Evolutionary conservation across 2,329 filamentous ascomycete genomes (phyloP).

Genomic region (Dactylellina drechsleri): DNA sequence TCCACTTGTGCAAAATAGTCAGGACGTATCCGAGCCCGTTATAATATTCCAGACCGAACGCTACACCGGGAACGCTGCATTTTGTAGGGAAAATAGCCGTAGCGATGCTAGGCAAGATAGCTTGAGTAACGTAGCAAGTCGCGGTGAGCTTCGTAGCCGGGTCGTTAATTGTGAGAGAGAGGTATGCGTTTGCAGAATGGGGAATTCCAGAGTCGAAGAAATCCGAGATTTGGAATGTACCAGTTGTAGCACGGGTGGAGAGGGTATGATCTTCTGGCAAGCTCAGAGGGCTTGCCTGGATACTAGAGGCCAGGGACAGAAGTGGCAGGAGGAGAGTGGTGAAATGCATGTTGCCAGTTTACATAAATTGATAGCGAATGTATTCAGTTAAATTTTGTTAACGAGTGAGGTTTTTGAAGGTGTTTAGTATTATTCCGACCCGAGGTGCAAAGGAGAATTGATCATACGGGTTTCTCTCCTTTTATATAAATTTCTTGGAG

Average conservation of each 20-base stretch:
- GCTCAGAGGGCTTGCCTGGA: conserved; percentile 19
- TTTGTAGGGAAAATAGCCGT: conserved; percentile 29
- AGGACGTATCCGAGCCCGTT: conserved; percentile 28
- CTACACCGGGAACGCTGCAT: conserved; percentile 24
- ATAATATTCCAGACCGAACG: conserved; percentile 24
- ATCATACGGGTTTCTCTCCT: no score
- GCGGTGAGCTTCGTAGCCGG: conserved; percentile 9
- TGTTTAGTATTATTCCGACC: not conserved
- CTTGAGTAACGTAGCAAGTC: conserved; percentile 12
- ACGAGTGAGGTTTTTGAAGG: not conserved
- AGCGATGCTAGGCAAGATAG: conserved; percentile 18
- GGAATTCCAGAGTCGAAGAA: conserved; percentile 30
- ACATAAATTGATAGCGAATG: not conserved
- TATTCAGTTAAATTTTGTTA: not conserved
- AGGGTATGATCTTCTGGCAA: conserved; percentile 5
- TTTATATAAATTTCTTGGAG: no score
- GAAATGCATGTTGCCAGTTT: conserved; percentile 19
- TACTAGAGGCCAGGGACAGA: conserved; percentile 23
- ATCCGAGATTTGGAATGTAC: conserved; percentile 26
- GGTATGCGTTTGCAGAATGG: conserved; percentile 23
- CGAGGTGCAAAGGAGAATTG: not conserved
- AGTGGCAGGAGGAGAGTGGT: conserved; percentile 28
- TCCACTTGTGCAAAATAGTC: conserved; percentile 34
- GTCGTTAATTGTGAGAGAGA: conserved; percentile 25
- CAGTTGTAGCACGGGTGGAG: conserved; percentile 6